Conservation (phyloP, 1,284 basidiomycete species). For the Ganoderma lingzhi region DNA sequence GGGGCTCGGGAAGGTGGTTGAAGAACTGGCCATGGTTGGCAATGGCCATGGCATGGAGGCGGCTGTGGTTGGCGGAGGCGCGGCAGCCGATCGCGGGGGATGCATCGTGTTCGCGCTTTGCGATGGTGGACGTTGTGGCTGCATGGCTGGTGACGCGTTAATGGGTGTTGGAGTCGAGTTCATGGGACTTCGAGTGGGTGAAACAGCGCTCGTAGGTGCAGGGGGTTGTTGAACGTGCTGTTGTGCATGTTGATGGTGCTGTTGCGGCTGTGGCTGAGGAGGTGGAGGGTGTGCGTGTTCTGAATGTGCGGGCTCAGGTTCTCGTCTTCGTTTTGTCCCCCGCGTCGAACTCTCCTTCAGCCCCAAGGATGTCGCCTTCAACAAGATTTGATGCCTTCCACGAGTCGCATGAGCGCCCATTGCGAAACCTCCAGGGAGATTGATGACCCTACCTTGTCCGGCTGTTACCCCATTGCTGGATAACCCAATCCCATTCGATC, state of each 20-base stretch:
- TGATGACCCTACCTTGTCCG: slow-evolving; percentile 63
- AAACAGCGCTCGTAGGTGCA: slow-evolving; percentile 26
- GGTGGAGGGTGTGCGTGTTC: slow-evolving; percentile 44
- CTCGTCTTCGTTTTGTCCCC: slow-evolving; percentile 67
- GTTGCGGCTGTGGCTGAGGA: slow-evolving; percentile 33
- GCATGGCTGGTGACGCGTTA: slow-evolving; percentile 39
- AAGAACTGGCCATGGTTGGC: slow-evolving; percentile 41
- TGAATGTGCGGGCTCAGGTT: slow-evolving; percentile 46
- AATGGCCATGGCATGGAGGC: slow-evolving; percentile 52
- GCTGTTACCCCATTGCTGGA: slow-evolving; percentile 72
- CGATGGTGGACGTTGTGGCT: slow-evolving; percentile 39
- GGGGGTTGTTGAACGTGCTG: slow-evolving; percentile 1
- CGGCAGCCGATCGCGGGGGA: slow-evolving; percentile 29
- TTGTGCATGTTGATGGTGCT: slow-evolving; percentile 13
- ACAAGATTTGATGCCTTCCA: slow-evolving; percentile 77
- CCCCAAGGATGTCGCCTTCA: slow-evolving; percentile 78
- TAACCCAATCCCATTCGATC: slow-evolving; percentile 81
- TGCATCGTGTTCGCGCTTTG: slow-evolving; percentile 34
- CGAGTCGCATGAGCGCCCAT: neutral
- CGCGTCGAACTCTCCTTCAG: slow-evolving; percentile 76
- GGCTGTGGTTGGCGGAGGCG: slow-evolving; percentile 32
- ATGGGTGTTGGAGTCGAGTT: slow-evolving; percentile 38
- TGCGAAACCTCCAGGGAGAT: neutral
- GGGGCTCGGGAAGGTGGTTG: slow-evolving; percentile 38
- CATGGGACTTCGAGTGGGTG: slow-evolving; percentile 42